phyloP scores from a whole-genome alignment of 192 early-diverging fungal genomes.

The Podila verticillata region DNA sequence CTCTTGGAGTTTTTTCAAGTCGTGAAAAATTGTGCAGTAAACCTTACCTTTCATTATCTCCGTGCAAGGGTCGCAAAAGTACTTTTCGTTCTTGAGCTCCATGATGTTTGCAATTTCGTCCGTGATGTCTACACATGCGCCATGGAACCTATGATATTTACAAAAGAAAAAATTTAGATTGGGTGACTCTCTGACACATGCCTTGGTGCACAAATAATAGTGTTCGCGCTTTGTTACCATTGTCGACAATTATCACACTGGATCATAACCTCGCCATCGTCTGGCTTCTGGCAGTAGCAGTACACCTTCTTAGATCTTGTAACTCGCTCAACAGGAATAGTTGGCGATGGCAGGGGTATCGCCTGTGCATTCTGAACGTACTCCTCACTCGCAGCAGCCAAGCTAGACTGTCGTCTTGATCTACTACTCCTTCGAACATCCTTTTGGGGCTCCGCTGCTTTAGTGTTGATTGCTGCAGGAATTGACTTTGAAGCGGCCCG shows the following conservation, averaged over 20 bases:
- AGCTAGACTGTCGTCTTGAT: conserved; percentile 14
- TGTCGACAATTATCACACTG: conserved; percentile 78
- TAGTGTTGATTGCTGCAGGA: not conserved
- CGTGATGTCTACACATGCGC: conserved; percentile 68
- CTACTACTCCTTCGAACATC: conserved; percentile 32
- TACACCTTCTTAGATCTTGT: conserved; percentile 65
- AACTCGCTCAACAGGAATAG: conserved; percentile 18
- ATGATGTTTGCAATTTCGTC: conserved; percentile 61
- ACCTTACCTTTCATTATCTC: conserved; percentile 51
- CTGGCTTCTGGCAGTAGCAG: conserved; percentile 74
- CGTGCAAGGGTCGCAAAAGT: conserved; percentile 43
- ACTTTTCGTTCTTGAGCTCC: conserved; percentile 49
- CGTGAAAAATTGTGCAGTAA: not conserved
- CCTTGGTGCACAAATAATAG: not conserved
- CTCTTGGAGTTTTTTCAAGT: not conserved
- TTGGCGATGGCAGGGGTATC: not conserved
- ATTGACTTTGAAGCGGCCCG: not conserved
- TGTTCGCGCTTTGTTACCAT: conserved; percentile 61
- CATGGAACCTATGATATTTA: conserved; percentile 64
- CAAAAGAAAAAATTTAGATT: not conserved
- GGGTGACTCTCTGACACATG: too few species aligned
- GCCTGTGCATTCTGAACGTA: conserved; percentile 7
- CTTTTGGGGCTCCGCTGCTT: not conserved
- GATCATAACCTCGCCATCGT: conserved; percentile 81
- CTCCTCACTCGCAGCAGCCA: conserved; percentile 12